Percentiles rank a stretch among this genome's conserved stretches.
Evolutionary conservation across 345 rosid genomes (phyloP).

Genomic region (Brassica napus): Da-Ae NC_063442.1:16988001-16988500

Average conservation of each 20-base stretch:
- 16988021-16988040: neutral
- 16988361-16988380: neutral
- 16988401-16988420: neutral
- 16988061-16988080: neutral
- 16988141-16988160: constrained; percentile 10
- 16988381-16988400: constrained; percentile 11
- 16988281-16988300: neutral
- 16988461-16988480: constrained; percentile 64
- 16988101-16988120: neutral
- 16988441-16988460: constrained; percentile 75
- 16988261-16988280: neutral
- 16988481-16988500: constrained; percentile 83
- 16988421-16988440: constrained; percentile 24
- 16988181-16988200: neutral
- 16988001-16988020: neutral
- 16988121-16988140: constrained; percentile 4
- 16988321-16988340: constrained; percentile 13
- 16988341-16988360: constrained; percentile 22
- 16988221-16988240: neutral
- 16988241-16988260: neutral
- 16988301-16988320: neutral
- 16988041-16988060: neutral
- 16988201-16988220: neutral
- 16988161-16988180: constrained; percentile 25
- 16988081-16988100: constrained; percentile 6